These are phyloP conservation scores for Prototheca cutis DNA, from an alignment of 163 green algal genomes.

Conservation along the genomic window DNA sequence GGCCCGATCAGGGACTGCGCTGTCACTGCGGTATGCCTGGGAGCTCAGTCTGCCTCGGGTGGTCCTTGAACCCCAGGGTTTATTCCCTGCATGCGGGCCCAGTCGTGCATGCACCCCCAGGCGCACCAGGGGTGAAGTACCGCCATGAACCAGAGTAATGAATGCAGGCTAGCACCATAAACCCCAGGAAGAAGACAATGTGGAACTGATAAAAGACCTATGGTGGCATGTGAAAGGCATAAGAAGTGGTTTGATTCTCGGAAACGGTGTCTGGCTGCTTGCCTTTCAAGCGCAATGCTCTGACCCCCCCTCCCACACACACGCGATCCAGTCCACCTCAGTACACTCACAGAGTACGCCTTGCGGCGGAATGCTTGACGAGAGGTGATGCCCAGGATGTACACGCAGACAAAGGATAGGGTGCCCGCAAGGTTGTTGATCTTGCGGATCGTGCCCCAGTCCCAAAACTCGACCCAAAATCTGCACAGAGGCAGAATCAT, in stretches of 20 bases:
- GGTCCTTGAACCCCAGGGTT: too few species aligned
- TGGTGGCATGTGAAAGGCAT: neutral
- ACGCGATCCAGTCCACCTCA: too few species aligned
- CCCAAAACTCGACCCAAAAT: conserved; percentile 8
- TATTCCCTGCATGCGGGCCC: too few species aligned
- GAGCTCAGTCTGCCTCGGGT: too few species aligned
- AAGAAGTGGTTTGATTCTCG: too few species aligned
- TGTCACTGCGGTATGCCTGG: too few species aligned
- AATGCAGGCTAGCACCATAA: conserved; percentile 29
- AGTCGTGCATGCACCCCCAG: too few species aligned
- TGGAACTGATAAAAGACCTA: conserved; percentile 35
- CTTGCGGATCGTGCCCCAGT: conserved; percentile 4
- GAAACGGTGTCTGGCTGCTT: too few species aligned
- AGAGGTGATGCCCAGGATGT: conserved; percentile 12
- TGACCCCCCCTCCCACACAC: too few species aligned
- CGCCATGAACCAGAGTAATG: conserved; percentile 27
- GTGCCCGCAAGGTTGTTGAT: conserved; percentile 27
- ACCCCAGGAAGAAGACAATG: conserved; percentile 32
- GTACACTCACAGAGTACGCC: too few species aligned
- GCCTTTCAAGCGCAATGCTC: too few species aligned
- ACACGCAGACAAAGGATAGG: conserved; percentile 9
- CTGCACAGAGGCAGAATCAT: neutral
- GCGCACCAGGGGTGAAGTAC: conserved; percentile 31
- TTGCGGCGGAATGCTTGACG: neutral
- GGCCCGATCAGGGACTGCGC: neutral